phyloP scores from a whole-genome alignment of 805 yeast species.

The Tetrapisispora taiwanensis region DNA sequence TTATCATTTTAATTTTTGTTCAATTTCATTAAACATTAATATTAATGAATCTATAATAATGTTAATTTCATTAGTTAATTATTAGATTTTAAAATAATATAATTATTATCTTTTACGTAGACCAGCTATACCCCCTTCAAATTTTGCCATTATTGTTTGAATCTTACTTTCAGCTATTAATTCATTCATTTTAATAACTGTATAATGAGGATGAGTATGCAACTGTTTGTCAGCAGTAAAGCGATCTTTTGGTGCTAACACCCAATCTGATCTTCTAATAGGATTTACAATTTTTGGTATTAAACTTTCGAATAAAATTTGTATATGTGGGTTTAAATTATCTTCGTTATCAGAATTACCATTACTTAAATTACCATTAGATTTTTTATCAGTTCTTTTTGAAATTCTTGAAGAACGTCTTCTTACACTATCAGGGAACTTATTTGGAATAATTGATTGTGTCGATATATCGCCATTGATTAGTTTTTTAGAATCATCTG shows the following conservation, averaged over 20 bases:
- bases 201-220: conserved; percentile 24
- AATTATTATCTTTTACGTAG: conserved; percentile 5
- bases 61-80: too few relatives aligned
- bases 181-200: conserved; percentile 25
- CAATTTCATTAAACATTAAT: too few relatives aligned
- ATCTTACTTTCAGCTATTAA: conserved; percentile 19
- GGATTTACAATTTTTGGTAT: conserved; percentile 25
- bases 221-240: conserved; percentile 28
- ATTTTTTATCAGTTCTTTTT: background rate
- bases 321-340: conserved; percentile 8
- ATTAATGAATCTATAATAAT: too few relatives aligned
- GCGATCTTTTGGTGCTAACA: conserved; percentile 23
- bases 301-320: conserved; percentile 23
- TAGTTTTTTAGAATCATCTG: background rate
- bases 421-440: conserved; percentile 6
- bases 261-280: conserved; percentile 29
- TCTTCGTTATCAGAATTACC: background rate
- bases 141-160: conserved; percentile 20
- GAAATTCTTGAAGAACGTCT: conserved; percentile 22
- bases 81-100: background rate
- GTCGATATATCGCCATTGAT: conserved; percentile 10
- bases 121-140: conserved; percentile 29
- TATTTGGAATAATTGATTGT: conserved; percentile 6
- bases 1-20: too few relatives aligned
- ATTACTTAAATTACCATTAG: background rate